A percentile compares a stretch with the other conserved stretches of the same genome.
Evolutionary conservation across 129 eudicot species (phyloP).

Genomic region (sunflower (Helianthus annuus)): DNA sequence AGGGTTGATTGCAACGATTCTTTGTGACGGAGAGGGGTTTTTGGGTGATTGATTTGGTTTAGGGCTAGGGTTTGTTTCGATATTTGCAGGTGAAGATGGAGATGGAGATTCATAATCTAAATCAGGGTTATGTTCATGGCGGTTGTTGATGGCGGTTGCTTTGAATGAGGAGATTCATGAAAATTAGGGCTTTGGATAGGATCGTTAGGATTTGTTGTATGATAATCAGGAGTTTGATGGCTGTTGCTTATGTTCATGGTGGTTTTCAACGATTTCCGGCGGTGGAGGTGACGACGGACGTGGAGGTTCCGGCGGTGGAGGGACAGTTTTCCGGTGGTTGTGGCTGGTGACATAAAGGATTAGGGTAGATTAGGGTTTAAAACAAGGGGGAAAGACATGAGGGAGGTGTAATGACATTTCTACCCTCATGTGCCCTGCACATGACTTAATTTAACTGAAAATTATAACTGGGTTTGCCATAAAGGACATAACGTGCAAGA

Average conservation of each 20-base stretch:
- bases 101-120: conserved; percentile 24
- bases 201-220: background rate
- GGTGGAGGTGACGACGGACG: conserved; percentile 34
- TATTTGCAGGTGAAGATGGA: conserved; percentile 24
- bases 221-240: background rate
- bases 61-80: conserved; percentile 19
- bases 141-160: too few species aligned
- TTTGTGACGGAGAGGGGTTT: conserved; percentile 19
- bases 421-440: too few species aligned
- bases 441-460: too few species aligned
- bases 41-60: conserved; percentile 13
- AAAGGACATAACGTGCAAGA: too few species aligned
- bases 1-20: too few species aligned
- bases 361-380: too few species aligned
- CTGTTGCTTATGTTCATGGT: conserved; percentile 12
- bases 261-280: conserved; percentile 10
- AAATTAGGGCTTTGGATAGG: conserved; percentile 19
- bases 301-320: conserved; percentile 15
- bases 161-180: background rate
- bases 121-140: background rate
- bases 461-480: too few species aligned
- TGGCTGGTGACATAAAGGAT: background rate
- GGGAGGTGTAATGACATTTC: too few species aligned
- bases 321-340: conserved; percentile 14
- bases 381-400: too few species aligned